These are phyloP conservation scores for Cornus controversa DNA, from an alignment of 148 eudicot genomes.

Conservation along the genomic window DNA sequence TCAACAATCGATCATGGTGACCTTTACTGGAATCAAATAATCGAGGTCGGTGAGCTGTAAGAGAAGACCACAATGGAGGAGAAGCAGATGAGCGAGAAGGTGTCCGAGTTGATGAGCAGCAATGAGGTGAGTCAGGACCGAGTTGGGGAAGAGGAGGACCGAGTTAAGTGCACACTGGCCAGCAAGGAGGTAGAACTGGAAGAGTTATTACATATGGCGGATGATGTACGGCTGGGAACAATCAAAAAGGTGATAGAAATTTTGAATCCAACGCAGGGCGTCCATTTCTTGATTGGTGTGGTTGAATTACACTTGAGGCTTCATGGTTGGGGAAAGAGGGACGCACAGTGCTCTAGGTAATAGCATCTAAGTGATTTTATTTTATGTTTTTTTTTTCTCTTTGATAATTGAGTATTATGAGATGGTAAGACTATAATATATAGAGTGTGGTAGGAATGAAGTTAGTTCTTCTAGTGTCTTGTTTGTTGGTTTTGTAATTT, in stretches of 20 bases:
- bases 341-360: no score
- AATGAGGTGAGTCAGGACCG: no score
- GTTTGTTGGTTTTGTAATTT: no score
- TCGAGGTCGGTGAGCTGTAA: slow-evolving; percentile 56
- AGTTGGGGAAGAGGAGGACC: slow-evolving; percentile 1
- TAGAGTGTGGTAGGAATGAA: no score
- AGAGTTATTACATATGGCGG: slow-evolving; percentile 47
- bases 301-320: slow-evolving; percentile 65
- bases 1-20: no score
- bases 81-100: slow-evolving; percentile 46
- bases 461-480: no score
- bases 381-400: no score
- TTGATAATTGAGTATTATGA: no score
- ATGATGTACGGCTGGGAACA: slow-evolving; percentile 54
- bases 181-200: slow-evolving; percentile 34
- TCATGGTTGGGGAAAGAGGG: slow-evolving; percentile 74
- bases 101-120: slow-evolving; percentile 30
- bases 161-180: slow-evolving; percentile 32
- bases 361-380: no score
- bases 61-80: slow-evolving; percentile 43
- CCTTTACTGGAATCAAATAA: no score
- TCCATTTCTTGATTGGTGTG: slow-evolving; percentile 63
- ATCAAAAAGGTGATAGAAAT: slow-evolving; percentile 45
- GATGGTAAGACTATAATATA: no score
- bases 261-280: slow-evolving; percentile 57